A percentile compares a stretch with the other conserved stretches of the same genome.
Conservation (phyloP, 352 stramenopile species). For the Sclerospora graminicola region DNA sequence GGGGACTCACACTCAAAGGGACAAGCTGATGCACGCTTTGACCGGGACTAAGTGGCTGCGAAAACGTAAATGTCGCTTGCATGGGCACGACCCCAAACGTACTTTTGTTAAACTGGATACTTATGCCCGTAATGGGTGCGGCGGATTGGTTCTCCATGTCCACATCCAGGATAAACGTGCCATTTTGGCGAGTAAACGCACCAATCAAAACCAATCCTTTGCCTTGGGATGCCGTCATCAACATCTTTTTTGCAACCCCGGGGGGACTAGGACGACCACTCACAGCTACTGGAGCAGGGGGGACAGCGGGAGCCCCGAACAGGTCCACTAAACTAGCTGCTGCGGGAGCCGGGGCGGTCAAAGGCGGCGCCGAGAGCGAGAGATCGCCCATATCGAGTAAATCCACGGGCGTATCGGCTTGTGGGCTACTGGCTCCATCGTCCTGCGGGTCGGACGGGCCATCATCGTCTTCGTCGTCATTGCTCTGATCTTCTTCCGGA, state of each 20-base stretch:
- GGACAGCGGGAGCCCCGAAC: slow-evolving; percentile 49
- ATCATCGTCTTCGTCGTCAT: slow-evolving; percentile 62
- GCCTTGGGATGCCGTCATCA: slow-evolving; percentile 67
- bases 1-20: slow-evolving; percentile 68
- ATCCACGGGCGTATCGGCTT: slow-evolving; percentile 34
- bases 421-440: slow-evolving; percentile 23
- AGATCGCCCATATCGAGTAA: slow-evolving; percentile 82
- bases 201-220: slow-evolving; percentile 88
- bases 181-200: slow-evolving; percentile 46
- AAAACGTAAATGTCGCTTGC: slow-evolving; percentile 85
- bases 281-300: slow-evolving; percentile 22
- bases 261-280: slow-evolving; percentile 2
- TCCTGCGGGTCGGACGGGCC: slow-evolving; percentile 44
- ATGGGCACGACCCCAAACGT: slow-evolving; percentile 92
- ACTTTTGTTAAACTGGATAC: slow-evolving; percentile 98
- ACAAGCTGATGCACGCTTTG: slow-evolving; percentile 68
- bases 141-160: slow-evolving; percentile 86
- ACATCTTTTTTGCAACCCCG: slow-evolving; percentile 47
- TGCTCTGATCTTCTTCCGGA: slow-evolving; percentile 54
- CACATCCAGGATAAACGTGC: slow-evolving; percentile 62
- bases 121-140: slow-evolving; percentile 82
- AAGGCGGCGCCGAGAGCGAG: slow-evolving; percentile 49
- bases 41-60: slow-evolving; percentile 49
- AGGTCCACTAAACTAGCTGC: slow-evolving; percentile 64
- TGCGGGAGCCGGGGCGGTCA: slow-evolving; percentile 23